These are phyloP conservation scores for Amesomyces nigricolor DNA, from an alignment of 2,329 filamentous ascomycete species.

Conservation along the genomic window DNA sequence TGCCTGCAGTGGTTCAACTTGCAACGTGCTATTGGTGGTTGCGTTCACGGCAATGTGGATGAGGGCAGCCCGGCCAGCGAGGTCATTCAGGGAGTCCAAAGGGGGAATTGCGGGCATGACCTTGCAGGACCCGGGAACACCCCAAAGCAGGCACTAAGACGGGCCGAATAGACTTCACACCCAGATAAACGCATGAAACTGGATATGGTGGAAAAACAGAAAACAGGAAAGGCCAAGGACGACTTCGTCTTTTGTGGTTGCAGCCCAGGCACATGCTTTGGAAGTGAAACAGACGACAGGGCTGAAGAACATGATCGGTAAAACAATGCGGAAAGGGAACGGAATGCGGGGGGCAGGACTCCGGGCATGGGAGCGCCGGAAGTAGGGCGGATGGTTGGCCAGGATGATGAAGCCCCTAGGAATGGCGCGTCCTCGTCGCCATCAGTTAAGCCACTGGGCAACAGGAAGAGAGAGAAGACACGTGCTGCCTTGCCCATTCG, in stretches of 20 bases:
- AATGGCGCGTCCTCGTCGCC: no score
- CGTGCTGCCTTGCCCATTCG: neutral
- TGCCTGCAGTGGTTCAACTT: constrained; percentile 27
- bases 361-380: no score
- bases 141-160: neutral
- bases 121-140: constrained; percentile 5
- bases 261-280: no score
- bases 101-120: constrained; percentile 16
- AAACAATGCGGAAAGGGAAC: no score
- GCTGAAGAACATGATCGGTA: no score
- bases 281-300: no score
- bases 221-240: neutral
- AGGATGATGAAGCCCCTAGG: no score
- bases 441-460: no score
- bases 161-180: neutral
- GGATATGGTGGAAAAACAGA: neutral
- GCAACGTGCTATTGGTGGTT: neutral
- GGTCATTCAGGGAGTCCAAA: neutral
- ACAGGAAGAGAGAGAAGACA: neutral
- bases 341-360: no score
- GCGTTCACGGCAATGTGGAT: neutral
- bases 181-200: neutral
- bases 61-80: constrained; percentile 8
- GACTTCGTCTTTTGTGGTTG: neutral
- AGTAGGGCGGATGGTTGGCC: no score